phyloP scores from a whole-genome alignment of 2,329 filamentous ascomycete species.

The Chrysoporthe austroafricana region DNA sequence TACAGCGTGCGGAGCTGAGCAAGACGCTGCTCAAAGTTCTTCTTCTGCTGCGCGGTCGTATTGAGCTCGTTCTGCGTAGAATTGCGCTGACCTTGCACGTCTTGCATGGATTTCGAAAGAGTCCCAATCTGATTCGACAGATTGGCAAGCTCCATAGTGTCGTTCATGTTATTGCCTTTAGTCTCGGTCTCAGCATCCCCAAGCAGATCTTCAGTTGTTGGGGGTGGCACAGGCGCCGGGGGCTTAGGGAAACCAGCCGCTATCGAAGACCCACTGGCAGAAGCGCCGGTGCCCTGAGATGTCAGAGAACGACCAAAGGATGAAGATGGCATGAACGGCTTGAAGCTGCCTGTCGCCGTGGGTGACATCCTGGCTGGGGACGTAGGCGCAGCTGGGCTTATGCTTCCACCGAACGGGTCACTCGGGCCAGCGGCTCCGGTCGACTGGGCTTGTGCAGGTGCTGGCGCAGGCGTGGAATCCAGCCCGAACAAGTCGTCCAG shows the following conservation, averaged over 20 bases:
- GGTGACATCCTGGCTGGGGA: constrained; percentile 58
- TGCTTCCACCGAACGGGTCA: constrained; percentile 65
- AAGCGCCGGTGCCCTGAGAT: constrained; percentile 73
- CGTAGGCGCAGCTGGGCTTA: constrained; percentile 51
- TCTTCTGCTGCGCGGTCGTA: constrained; percentile 83
- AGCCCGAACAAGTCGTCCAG: constrained; percentile 93
- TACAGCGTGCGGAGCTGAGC: constrained; percentile 86
- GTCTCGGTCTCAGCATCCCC: constrained; percentile 82
- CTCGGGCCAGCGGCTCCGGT: constrained; percentile 70
- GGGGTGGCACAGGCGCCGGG: constrained; percentile 24
- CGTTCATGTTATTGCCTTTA: constrained; percentile 76
- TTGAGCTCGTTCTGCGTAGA: constrained; percentile 81
- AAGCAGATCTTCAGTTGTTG: constrained; percentile 79
- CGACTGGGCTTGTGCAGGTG: constrained; percentile 64
- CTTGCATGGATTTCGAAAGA: constrained; percentile 90
- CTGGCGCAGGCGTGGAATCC: constrained; percentile 64
- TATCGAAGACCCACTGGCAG: constrained; percentile 33
- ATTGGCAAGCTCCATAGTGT: constrained; percentile 92
- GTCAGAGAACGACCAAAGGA: constrained; percentile 86
- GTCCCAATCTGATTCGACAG: constrained; percentile 94
- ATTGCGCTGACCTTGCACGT: constrained; percentile 80
- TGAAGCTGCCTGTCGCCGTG: constrained; percentile 63
- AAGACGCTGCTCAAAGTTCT: constrained; percentile 87
- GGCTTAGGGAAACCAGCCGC: constrained; percentile 40
- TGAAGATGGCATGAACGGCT: constrained; percentile 90